Conservation (phyloP, 768 basidiomycete genomes). For the Termitomyces sp. region DNA sequence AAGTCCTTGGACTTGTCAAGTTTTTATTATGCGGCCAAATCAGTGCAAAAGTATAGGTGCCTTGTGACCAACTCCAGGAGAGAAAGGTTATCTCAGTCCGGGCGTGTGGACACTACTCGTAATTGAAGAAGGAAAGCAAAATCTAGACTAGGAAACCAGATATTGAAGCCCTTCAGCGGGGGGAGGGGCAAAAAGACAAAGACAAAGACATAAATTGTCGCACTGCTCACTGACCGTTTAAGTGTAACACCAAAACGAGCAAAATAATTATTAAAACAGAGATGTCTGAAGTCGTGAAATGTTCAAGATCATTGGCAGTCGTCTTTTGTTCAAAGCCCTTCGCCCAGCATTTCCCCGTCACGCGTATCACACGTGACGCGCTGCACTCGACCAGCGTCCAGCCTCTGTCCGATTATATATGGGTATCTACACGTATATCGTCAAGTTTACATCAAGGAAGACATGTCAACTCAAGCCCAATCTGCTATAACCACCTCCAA, state of each 20-base stretch:
- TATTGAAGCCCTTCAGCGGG: background rate
- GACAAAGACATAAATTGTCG: background rate
- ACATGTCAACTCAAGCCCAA: constrained; percentile 2
- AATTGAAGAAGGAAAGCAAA: background rate
- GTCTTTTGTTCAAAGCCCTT: constrained; percentile 1
- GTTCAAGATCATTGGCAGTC: background rate
- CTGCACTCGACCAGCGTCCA: too few species aligned
- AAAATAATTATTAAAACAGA: background rate
- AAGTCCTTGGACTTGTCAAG: background rate
- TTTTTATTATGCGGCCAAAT: background rate
- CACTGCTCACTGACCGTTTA: too few species aligned
- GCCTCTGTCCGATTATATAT: background rate
- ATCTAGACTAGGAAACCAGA: constrained; percentile 6
- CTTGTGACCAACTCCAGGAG: constrained; percentile 5
- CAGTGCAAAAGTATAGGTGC: background rate
- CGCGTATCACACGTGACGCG: background rate
- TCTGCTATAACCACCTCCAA: constrained; percentile 19
- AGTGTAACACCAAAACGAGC: background rate
- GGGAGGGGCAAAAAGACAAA: background rate
- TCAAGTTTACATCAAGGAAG: background rate
- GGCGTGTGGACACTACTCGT: background rate
- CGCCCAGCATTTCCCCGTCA: constrained; percentile 2
- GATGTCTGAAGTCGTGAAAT: background rate
- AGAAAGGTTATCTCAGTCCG: background rate
- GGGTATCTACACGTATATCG: background rate